These are phyloP conservation scores for Apiospora hydei DNA, from an alignment of 2,329 filamentous ascomycete species.

Conservation along the genomic window DNA sequence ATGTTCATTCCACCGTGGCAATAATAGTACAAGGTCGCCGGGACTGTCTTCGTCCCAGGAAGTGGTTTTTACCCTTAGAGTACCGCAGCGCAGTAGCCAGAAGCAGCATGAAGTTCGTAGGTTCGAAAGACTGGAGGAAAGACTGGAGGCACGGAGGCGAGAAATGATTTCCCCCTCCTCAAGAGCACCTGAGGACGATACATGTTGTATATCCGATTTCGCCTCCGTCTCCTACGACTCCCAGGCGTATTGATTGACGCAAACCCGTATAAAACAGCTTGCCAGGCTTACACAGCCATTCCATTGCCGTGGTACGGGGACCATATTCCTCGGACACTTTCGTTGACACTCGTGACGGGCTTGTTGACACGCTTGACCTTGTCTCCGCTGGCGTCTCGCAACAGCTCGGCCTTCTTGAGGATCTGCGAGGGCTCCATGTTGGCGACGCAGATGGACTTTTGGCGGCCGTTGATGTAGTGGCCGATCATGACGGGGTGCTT, in stretches of 20 bases:
- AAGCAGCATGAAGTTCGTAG: no score
- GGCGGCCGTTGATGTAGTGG: slow-evolving; percentile 88
- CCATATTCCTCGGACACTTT: slow-evolving; percentile 74
- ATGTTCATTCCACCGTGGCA: neutral
- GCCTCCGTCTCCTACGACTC: slow-evolving; percentile 6
- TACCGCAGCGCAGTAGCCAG: no score
- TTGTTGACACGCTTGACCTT: slow-evolving; percentile 71
- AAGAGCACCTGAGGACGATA: neutral
- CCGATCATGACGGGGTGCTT: slow-evolving; percentile 90
- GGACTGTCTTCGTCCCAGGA: neutral
- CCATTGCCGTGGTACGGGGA: slow-evolving; percentile 72
- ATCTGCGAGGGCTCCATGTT: slow-evolving; percentile 86
- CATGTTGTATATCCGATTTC: neutral
- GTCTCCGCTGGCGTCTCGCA: slow-evolving; percentile 78
- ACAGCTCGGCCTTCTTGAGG: slow-evolving; percentile 76
- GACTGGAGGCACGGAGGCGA: no score
- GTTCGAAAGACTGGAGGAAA: no score
- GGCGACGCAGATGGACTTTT: slow-evolving; percentile 86
- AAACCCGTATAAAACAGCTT: neutral
- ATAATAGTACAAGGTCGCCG: slow-evolving; percentile 24
- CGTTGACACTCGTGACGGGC: slow-evolving; percentile 68
- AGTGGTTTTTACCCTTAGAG: no score
- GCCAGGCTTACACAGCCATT: slow-evolving; percentile 54
- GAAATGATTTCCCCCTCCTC: no score
- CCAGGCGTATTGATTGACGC: slow-evolving; percentile 28